These are phyloP conservation scores for Auriscalpium vulgare DNA, from an alignment of 768 basidiomycete genomes.

Conservation along the genomic window DNA sequence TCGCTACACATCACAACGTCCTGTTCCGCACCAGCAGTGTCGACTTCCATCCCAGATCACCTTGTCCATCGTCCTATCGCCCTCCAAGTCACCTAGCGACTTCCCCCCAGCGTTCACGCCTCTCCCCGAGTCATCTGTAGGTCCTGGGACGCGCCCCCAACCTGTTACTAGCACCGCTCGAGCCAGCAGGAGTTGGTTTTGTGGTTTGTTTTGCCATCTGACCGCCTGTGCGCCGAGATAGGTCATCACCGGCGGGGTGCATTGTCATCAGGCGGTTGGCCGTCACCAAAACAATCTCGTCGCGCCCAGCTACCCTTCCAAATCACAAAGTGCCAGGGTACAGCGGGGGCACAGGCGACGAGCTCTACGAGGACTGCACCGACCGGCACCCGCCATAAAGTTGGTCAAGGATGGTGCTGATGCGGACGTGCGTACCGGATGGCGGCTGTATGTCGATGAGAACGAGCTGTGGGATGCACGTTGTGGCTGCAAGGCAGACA, in stretches of 20 bases:
- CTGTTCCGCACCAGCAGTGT: no score
- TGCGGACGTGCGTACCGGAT: not conserved
- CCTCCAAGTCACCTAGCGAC: no score
- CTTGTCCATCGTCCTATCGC: no score
- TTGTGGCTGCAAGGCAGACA: conserved; percentile 63
- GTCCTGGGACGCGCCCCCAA: no score
- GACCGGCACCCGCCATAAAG: conserved; percentile 4
- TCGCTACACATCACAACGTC: no score
- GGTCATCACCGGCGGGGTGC: conserved; percentile 26
- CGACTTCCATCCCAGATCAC: no score
- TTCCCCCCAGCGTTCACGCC: no score
- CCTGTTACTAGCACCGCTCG: no score
- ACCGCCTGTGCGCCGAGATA: no score
- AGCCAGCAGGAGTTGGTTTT: no score
- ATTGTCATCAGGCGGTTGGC: conserved; percentile 79
- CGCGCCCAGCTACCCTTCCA: conserved; percentile 46
- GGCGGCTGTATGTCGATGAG: conserved; percentile 1
- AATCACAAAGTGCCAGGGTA: conserved; percentile 33
- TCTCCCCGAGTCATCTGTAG: no score
- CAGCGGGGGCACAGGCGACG: conserved; percentile 31
- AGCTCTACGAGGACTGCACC: not conserved
- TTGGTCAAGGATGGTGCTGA: not conserved
- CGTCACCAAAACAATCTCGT: conserved; percentile 85
- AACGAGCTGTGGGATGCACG: conserved; percentile 18
- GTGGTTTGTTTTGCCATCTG: no score